Evolutionary conservation across 495 filamentous ascomycete species (phyloP), one percentile per base, ranked within the genome.

Genomic region (Talaromyces proteolyticus): DNA sequence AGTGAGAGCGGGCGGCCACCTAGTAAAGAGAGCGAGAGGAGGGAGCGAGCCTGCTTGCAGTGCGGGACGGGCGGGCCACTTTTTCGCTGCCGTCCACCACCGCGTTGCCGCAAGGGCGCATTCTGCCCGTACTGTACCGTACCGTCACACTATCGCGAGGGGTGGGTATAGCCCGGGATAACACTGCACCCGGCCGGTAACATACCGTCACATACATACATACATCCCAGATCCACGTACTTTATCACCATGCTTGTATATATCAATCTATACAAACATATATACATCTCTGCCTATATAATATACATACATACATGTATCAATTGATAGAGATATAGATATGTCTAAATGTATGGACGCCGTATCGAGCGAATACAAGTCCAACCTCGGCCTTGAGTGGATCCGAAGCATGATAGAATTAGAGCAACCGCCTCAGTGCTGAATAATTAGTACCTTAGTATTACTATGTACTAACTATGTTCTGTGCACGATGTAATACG

Each of bases 1-100:
- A n/a, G 68, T 63, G 57, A 53, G 63, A 61, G 68, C 60, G 61
- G 54, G 62, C 65, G 63, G 68, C 47, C 55, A 55, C 57, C 57
- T 56, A 69, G 55, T 51, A 59, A 54, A 55, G 55, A 55, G 57
- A 46, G 57, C 55, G 57, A 47, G 54, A 53, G 57, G 58, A 56
- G 59, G 54, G 56, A 55, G 56, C 56, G 45, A 25, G 54, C 44
- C 53, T 25, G 44, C 53, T 58, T 56, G 43, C 52, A 51, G 51
- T 51, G 22, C 49, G n/a, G n/a, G 37, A 38, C n/a, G n/a, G n/a
- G n/a, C n/a, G n/a, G n/a, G 23, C 29, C 18, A 34, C 44, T n/a
- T 16, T 23, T 26, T 10, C 29, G 8, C 8, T 34, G 14, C 29
- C 29, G 29, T 14, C 29, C 29, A 14, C 14, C 29, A 8, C 29